Evolutionary conservation across 805 yeast genomes (phyloP), one percentile per base, ranked within the genome.

Genomic region (Candida bentonensis): DNA sequence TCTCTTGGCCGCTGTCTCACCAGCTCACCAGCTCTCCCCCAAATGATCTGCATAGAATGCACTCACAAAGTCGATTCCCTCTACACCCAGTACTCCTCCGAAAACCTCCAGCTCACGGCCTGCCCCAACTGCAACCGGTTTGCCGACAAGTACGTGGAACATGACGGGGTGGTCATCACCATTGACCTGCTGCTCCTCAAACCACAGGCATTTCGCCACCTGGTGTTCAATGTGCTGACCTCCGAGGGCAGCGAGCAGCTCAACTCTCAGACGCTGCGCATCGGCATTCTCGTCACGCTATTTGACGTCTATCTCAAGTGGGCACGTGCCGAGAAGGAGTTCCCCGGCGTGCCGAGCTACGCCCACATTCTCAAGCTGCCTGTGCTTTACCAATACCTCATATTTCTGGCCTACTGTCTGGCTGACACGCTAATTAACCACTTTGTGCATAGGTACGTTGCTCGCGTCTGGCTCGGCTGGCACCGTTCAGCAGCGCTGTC

Each of bases 21-120:
- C 11, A 25, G 11, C 13, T 25, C 11, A 9, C 27, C 27, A 25
- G 27, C 27, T 9, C 27, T 30, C 36, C 11, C n/a, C 11, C 36
- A 15, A 25, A 87, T 89, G 96, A 78, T 88, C 49, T 89, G 97
- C 61, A 80, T 88, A 21, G 94, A 87, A 59, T 92, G 97, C 59
- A 71, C 77, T n/a, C 64, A 70, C 33, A 75, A 79, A 2, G 81
- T 79, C 27, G 66, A 68, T 15, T 68, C 82, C 1, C 69, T 88
- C 28, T 89, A 74, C 63, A 78, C 80, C 21, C 70, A 68, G 51
- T 88, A 83, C 61, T 75, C 88, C 23, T 78, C 81, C 46, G 77
- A 79, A 40, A 87, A 86, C 53, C 84, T 89, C 41, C 77, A 82
- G 50, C 70, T 86, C 30, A 79, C 94, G 0, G 78, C 78, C 25